phyloP scores from a whole-genome alignment of 2,329 filamentous ascomycete genomes.

The Lecanicillium sp. region DNA sequence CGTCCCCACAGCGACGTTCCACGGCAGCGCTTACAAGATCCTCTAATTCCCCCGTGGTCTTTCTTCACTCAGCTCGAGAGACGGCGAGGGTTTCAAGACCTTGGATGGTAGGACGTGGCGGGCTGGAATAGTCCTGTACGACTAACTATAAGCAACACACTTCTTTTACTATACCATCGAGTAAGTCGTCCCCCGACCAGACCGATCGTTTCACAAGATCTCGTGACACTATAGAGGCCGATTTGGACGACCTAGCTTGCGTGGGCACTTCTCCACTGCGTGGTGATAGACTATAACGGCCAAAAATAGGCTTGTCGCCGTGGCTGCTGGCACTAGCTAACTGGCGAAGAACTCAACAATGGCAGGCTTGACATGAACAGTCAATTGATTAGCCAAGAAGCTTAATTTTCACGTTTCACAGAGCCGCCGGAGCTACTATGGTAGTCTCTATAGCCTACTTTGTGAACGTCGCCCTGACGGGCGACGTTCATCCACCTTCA shows the following conservation, averaged over 20 bases:
- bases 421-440: slow-evolving; percentile 1
- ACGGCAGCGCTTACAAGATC: neutral
- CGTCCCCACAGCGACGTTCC: neutral
- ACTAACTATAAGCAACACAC: too few species aligned
- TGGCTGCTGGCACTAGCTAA: neutral
- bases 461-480: neutral
- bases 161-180: too few species aligned
- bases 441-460: neutral
- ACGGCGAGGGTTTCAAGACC: neutral
- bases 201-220: neutral
- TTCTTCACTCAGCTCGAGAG: neutral
- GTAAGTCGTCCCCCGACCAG: too few species aligned
- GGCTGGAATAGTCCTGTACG: too few species aligned
- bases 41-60: neutral
- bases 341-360: neutral
- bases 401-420: slow-evolving; percentile 3
- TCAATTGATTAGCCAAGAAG: neutral
- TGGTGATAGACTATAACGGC: too few species aligned
- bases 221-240: slow-evolving; percentile 2
- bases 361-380: neutral
- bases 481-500: neutral
- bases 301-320: neutral
- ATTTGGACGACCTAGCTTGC: neutral
- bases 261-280: neutral
- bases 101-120: too few species aligned